Evolutionary conservation across 2,329 filamentous ascomycete species (phyloP).

Genomic region (Arthrobotrys conoides): DNA sequence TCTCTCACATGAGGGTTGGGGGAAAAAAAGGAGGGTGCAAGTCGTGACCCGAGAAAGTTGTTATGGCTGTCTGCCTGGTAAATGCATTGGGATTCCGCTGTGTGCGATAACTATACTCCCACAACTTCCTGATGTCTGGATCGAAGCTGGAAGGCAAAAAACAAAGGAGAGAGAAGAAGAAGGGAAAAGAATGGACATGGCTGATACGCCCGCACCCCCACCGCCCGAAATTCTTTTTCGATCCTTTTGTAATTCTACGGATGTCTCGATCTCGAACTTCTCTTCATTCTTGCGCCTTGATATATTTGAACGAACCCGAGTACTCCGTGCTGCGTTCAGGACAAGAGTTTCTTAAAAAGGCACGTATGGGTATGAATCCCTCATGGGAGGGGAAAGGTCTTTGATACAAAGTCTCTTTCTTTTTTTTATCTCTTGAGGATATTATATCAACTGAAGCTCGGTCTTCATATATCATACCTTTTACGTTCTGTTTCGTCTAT

Average conservation of each 20-base stretch:
- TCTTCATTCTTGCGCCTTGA: constrained; percentile 53
- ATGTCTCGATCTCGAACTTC: constrained; percentile 42
- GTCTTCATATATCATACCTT: constrained; percentile 38
- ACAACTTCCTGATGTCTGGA: constrained; percentile 13
- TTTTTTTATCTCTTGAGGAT: background rate
- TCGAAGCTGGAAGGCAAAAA: background rate
- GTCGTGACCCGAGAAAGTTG: constrained; percentile 20
- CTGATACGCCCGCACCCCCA: constrained; percentile 29
- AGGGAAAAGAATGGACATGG: constrained; percentile 32
- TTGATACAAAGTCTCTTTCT: background rate
- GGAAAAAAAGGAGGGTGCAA: background rate
- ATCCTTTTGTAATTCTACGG: constrained; percentile 11
- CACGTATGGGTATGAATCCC: constrained; percentile 5
- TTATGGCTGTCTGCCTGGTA: constrained; percentile 39
- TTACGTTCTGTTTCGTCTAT: constrained; percentile 38
- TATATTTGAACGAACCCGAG: constrained; percentile 24
- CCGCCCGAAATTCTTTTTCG: constrained; percentile 19
- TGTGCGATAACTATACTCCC: constrained; percentile 16
- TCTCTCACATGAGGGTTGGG: background rate
- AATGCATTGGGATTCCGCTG: constrained; percentile 38
- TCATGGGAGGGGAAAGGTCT: background rate
- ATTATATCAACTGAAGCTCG: constrained; percentile 43
- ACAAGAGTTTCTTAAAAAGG: constrained; percentile 43
- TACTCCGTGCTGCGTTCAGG: constrained; percentile 40
- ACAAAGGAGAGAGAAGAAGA: background rate